Percentiles rank a stretch among this genome's conserved stretches.
phyloP scores from a whole-genome alignment of 2,329 filamentous ascomycete species.

The Xylaria sp. region DNA sequence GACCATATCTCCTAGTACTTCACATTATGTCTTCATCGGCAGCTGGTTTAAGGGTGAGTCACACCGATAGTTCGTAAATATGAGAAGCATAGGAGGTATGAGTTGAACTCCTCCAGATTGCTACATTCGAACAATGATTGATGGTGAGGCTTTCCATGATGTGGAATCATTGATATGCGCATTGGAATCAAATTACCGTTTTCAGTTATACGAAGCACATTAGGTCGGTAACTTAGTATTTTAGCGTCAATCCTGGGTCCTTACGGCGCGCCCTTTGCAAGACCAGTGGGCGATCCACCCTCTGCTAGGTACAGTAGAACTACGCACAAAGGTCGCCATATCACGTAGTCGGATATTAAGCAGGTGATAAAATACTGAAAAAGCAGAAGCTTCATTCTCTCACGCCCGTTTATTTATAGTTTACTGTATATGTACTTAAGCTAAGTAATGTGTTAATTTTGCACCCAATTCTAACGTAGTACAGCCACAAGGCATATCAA shows the following conservation, averaged over 20 bases:
- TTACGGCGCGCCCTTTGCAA: background rate
- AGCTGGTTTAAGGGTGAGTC: background rate
- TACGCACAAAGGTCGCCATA: background rate
- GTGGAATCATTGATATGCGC: slow-evolving; percentile 7
- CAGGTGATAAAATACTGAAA: background rate
- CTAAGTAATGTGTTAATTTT: too few relatives aligned
- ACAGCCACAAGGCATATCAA: too few relatives aligned
- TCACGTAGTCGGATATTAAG: background rate
- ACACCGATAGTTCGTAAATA: background rate
- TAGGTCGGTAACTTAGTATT: background rate
- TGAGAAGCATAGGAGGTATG: background rate
- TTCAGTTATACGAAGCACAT: background rate
- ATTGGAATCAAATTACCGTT: slow-evolving; percentile 21
- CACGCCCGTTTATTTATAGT: background rate
- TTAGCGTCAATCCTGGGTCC: background rate
- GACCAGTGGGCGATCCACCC: background rate
- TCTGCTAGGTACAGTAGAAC: background rate
- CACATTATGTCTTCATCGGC: background rate
- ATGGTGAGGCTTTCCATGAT: slow-evolving; percentile 1
- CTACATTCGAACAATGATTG: background rate
- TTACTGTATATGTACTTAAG: background rate
- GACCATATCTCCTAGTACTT: background rate
- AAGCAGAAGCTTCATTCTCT: background rate
- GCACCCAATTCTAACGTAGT: too few relatives aligned
- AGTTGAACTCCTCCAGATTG: background rate